Percentiles rank a stretch among this genome's conserved stretches.
Evolutionary conservation across 164 flowering plant species (phyloP).

Genomic region (Dillenia suffruticosa): DNA sequence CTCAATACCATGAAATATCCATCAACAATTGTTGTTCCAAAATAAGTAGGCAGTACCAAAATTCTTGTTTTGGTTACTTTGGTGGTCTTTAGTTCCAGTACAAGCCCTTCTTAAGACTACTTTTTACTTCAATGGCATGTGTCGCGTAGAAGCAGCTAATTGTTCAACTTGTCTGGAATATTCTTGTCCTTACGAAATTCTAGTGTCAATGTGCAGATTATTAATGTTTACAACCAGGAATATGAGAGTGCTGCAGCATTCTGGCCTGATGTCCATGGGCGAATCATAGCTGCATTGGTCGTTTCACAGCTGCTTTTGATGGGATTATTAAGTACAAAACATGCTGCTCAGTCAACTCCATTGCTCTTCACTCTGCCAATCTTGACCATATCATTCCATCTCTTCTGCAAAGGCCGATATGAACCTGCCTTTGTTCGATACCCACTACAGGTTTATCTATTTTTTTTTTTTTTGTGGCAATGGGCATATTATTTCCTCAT

Average conservation of each 20-base stretch:
- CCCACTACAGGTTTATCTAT: constrained; percentile 68
- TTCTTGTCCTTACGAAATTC: neutral
- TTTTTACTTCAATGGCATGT: no score
- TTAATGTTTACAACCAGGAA: constrained; percentile 82
- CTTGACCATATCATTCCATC: constrained; percentile 72
- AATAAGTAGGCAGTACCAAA: no score
- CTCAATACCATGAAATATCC: no score
- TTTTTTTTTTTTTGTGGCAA: neutral
- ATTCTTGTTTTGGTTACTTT: no score
- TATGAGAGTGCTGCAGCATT: constrained; percentile 85
- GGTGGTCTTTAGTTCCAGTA: no score
- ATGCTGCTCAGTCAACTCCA: constrained; percentile 61
- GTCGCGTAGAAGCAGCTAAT: no score
- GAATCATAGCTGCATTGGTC: constrained; percentile 50
- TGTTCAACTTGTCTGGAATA: no score
- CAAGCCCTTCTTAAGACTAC: no score
- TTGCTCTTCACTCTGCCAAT: constrained; percentile 70
- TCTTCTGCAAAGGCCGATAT: constrained; percentile 69
- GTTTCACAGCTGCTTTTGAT: constrained; percentile 67
- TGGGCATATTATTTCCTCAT: neutral
- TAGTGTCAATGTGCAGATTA: constrained; percentile 36
- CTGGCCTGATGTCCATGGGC: constrained; percentile 88
- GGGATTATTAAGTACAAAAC: constrained; percentile 71
- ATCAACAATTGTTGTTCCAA: no score
- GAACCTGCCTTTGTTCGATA: constrained; percentile 64